A percentile compares a stretch with the other conserved stretches of the same genome.
phyloP scores from a whole-genome alignment of 345 rosid genomes.

The Eucalyptus tenuipes region DNA sequence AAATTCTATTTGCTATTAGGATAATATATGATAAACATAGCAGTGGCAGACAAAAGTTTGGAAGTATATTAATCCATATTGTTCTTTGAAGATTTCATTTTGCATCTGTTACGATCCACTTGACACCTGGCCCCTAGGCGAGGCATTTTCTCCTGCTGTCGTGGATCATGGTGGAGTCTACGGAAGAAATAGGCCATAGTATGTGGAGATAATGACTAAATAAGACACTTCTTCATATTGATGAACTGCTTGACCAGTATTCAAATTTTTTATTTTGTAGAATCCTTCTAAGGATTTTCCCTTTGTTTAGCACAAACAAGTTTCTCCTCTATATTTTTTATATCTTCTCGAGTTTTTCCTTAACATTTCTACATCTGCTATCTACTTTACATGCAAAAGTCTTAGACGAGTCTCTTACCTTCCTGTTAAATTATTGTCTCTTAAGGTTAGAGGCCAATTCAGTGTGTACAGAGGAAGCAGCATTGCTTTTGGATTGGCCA shows the following conservation, averaged over 20 bases:
- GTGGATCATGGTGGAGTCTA: not conserved
- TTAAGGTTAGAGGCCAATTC: conserved; percentile 94
- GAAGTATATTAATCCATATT: not conserved
- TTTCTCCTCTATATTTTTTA: not conserved
- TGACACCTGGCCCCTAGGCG: not conserved
- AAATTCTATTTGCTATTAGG: not conserved
- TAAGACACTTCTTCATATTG: not conserved
- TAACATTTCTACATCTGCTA: not conserved
- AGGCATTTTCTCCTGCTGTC: not conserved
- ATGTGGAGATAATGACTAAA: not conserved
- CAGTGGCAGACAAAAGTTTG: not conserved
- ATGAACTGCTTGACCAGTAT: not conserved
- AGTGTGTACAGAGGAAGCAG: conserved; percentile 76
- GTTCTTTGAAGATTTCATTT: not conserved
- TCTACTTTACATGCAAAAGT: not conserved
- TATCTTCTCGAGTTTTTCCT: not conserved
- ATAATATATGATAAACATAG: not conserved
- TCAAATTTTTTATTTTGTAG: not conserved
- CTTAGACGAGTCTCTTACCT: not conserved
- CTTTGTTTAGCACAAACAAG: not conserved
- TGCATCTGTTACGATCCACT: not conserved
- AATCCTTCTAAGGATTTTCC: not conserved
- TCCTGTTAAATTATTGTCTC: not conserved
- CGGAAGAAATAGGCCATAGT: not conserved
- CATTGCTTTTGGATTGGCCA: conserved; percentile 80